These are phyloP conservation scores for Elaphomyces granulatus DNA, from an alignment of 495 filamentous ascomycete species.

Conservation along the genomic window DNA sequence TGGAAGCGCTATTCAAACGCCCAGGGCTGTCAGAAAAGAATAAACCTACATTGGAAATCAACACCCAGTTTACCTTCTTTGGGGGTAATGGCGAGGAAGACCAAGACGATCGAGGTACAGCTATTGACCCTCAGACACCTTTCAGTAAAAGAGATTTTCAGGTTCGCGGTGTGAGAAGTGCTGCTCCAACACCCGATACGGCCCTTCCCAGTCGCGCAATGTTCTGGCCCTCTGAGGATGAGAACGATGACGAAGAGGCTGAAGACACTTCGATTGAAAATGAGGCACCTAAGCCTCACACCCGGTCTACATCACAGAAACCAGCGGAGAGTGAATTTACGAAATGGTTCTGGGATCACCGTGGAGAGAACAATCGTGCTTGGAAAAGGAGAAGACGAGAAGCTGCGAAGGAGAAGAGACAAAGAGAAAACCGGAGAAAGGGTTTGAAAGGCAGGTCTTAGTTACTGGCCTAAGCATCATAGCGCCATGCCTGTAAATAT, in stretches of 20 bases:
- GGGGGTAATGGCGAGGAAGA: slow-evolving; percentile 33
- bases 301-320: slow-evolving; percentile 10
- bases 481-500: neutral
- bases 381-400: slow-evolving; percentile 81
- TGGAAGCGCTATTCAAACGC: slow-evolving; percentile 82
- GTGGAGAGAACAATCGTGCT: slow-evolving; percentile 75
- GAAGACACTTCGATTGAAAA: slow-evolving; percentile 4
- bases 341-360: slow-evolving; percentile 85
- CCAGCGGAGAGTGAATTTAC: slow-evolving; percentile 53
- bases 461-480: neutral
- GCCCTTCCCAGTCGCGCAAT: slow-evolving; percentile 42
- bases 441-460: slow-evolving; percentile 33
- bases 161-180: slow-evolving; percentile 56
- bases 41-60: slow-evolving; percentile 27
- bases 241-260: slow-evolving; percentile 22
- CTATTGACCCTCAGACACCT: slow-evolving; percentile 55
- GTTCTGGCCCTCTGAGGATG: slow-evolving; percentile 9
- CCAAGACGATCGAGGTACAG: slow-evolving; percentile 13
- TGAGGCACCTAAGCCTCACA: too few species aligned
- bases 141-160: slow-evolving; percentile 67
- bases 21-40: slow-evolving; percentile 24
- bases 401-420: slow-evolving; percentile 70
- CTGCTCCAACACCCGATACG: slow-evolving; percentile 90
- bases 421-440: slow-evolving; percentile 63
- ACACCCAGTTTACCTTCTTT: slow-evolving; percentile 49